A percentile compares a stretch with the other conserved stretches of the same genome.
phyloP scores from a whole-genome alignment of 208 protist genomes.

The Trichomonas tenax region DNA sequence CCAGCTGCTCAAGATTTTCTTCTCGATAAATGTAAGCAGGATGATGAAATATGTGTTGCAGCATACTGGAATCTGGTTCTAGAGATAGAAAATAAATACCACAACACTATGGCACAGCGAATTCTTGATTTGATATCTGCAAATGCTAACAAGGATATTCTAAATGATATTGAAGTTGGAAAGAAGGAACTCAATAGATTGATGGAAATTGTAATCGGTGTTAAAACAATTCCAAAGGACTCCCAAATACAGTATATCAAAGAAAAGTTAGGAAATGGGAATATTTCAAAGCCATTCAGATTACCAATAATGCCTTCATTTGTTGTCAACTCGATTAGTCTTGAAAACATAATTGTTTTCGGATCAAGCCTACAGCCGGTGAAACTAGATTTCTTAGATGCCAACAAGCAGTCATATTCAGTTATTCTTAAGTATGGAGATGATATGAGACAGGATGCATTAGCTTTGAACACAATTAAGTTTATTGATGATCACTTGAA shows the following conservation, averaged over 20 bases:
- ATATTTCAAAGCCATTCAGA: neutral
- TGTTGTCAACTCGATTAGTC: neutral
- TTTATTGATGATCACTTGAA: conserved; percentile 22
- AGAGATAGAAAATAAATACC: neutral
- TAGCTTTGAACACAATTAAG: neutral
- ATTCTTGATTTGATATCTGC: neutral
- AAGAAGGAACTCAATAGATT: neutral
- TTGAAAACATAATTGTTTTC: conserved; percentile 2
- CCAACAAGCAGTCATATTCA: neutral
- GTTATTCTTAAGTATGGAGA: neutral
- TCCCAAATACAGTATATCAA: neutral
- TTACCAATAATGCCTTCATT: neutral
- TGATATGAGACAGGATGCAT: conserved; percentile 20
- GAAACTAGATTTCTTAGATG: neutral
- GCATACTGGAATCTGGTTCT: neutral
- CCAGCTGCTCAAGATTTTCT: neutral
- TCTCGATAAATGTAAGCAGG: neutral
- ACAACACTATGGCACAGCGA: neutral
- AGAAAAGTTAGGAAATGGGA: neutral
- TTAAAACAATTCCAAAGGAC: neutral
- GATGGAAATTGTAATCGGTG: neutral
- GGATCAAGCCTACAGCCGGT: neutral
- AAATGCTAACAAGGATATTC: neutral
- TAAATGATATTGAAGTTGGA: neutral
- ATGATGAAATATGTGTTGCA: neutral